Evolutionary conservation across 106 monocot genomes (phyloP).

Genomic region (Dioscorea alata): DNA sequence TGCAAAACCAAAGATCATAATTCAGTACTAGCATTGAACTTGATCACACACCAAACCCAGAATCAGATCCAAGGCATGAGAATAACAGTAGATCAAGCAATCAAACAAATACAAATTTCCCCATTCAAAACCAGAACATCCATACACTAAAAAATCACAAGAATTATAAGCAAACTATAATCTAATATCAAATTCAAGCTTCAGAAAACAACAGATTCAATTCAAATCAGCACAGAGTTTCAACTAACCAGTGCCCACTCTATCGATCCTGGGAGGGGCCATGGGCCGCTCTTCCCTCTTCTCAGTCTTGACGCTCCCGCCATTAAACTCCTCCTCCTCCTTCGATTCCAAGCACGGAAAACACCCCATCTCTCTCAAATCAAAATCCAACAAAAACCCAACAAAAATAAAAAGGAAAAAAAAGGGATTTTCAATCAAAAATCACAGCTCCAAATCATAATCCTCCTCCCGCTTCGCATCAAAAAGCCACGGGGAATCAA

Average conservation of each 20-base stretch:
- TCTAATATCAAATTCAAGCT: not conserved
- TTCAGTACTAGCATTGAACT: not conserved
- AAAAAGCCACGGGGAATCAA: too few relatives aligned
- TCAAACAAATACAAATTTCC: not conserved
- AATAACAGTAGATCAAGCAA: not conserved
- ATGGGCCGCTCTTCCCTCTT: slow-evolving; percentile 11
- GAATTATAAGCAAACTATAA: not conserved
- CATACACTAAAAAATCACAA: not conserved
- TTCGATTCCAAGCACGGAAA: slow-evolving; percentile 11
- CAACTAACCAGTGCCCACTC: not conserved
- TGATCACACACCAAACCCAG: not conserved
- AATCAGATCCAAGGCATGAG: not conserved
- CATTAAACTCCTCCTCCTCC: slow-evolving; percentile 1
- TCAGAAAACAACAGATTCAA: not conserved
- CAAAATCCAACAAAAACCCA: too few relatives aligned
- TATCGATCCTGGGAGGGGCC: slow-evolving; percentile 8
- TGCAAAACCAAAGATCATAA: too few relatives aligned
- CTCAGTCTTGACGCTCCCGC: not conserved
- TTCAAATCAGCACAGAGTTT: not conserved
- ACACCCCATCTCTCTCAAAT: slow-evolving; percentile 6
- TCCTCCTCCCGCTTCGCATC: too few relatives aligned
- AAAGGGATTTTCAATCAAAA: not conserved
- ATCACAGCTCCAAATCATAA: too few relatives aligned
- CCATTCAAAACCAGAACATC: not conserved
- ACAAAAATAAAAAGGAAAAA: not conserved